Base-by-base conservation (phyloP, 176 grass and related monocot genomes). In the Bolboschoenus planiculmis region DNA sequence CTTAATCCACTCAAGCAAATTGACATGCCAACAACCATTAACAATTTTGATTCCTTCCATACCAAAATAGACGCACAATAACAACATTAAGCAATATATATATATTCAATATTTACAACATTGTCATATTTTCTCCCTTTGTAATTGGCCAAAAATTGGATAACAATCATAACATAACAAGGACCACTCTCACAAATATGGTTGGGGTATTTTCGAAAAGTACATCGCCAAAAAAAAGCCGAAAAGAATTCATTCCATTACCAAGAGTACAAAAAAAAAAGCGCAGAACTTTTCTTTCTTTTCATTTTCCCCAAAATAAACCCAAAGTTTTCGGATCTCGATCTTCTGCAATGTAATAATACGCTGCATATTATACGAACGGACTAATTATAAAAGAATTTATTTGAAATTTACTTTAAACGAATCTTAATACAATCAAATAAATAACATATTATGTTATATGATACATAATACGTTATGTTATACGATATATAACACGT, bases 161-260 rank as follows among this genome's bases (percentile, higher is more conserved):
- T 61, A 60, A 29, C 48, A 18, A 51, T n/a, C n/a, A n/a, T n/a
- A n/a, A n/a, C 43, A 3, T 54, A 16, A 14, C 56, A 44, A 63
- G 79, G 56, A 81, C 78, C 56, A 63, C 78, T 40, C 5, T 36
- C n/a, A 10, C 72, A 77, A 70, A 43, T 9, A 81, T 47, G 9
- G 7, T 16, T 33, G 24, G 79, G 55, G 79, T 37, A 64, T 81
- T 64, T 81, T 64, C 20, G 79, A 21, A 81, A 79, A 60, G 21
- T 81, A 2, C 56, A 44, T 61, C 16, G n/a, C 51, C 56, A 63
- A 80, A 80, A 57, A 20, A 56, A n/a, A 79, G 18, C 13, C 50
- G 9, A 39, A 80, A 80, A 56, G 34, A 18, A 7, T n/a, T 40
- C 39, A 40, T 40, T 6, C 7, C 39, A 40, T 3, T 40, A 3